Conservation (phyloP, 345 rosid genomes). For the Eucalyptus grandis region DNA sequence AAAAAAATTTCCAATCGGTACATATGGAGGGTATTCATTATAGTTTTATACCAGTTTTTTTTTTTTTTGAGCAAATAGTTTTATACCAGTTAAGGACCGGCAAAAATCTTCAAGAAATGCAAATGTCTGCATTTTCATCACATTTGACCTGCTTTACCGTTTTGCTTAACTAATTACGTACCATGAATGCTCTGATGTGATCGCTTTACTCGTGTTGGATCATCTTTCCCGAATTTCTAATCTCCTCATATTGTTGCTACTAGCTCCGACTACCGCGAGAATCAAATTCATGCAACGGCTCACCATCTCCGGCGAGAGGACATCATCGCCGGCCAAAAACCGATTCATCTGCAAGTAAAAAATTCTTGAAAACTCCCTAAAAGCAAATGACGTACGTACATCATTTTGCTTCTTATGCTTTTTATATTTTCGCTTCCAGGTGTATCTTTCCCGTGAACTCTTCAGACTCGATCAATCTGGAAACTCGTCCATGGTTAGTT, state of each 20-base stretch:
- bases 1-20: no score
- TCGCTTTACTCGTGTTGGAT: not conserved
- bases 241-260: not conserved
- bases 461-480: not conserved
- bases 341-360: not conserved
- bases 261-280: no score
- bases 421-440: not conserved
- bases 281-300: no score
- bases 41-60: no score
- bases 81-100: not conserved
- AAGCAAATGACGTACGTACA: not conserved
- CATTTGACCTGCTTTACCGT: not conserved
- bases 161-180: not conserved
- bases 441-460: not conserved
- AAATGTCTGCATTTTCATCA: not conserved
- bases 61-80: no score
- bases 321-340: not conserved
- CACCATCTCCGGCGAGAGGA: not conserved
- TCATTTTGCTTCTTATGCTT: not conserved
- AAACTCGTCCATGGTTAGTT: not conserved
- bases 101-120: not conserved
- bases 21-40: no score
- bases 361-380: not conserved
- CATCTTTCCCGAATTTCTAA: not conserved
- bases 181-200: not conserved